Percentiles rank a stretch among this genome's conserved stretches.
These are phyloP conservation scores for Aspergillus coremiiformis DNA, from an alignment of 495 filamentous ascomycete genomes.

Conservation along the genomic window DNA sequence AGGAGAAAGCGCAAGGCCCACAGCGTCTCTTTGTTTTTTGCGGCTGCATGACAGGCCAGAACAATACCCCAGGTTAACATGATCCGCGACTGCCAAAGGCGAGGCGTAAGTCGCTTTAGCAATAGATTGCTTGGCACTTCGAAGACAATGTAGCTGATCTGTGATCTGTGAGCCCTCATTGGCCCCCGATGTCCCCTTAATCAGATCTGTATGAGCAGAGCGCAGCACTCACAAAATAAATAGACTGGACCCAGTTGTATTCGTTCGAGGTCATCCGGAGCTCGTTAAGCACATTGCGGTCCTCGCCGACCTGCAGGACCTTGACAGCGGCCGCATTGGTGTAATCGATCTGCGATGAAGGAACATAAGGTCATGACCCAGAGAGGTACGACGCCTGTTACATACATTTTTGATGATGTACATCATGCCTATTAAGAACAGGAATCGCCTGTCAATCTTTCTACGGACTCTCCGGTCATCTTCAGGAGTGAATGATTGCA, in stretches of 20 bases:
- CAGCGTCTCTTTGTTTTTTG: constrained; percentile 24
- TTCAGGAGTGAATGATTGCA: constrained; percentile 20
- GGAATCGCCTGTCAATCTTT: constrained; percentile 26
- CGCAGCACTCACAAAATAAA: constrained; percentile 21
- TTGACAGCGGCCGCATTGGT: constrained; percentile 29
- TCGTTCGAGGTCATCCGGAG: constrained; percentile 26
- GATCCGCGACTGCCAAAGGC: constrained; percentile 29
- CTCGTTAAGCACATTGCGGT: constrained; percentile 22
- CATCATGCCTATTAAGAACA: constrained; percentile 25
- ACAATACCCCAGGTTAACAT: constrained; percentile 32
- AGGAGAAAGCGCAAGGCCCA: constrained; percentile 29
- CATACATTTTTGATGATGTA: constrained; percentile 27
- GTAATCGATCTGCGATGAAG: constrained; percentile 22
- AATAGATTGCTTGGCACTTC: constrained; percentile 28
- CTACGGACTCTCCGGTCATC: constrained; percentile 24
- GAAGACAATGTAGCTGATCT: constrained; percentile 30
- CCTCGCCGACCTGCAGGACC: constrained; percentile 28
- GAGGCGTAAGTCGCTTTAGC: constrained; percentile 27
- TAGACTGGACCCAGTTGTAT: constrained; percentile 31
- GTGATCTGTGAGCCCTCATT: neutral
- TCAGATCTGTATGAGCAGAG: too few species aligned
- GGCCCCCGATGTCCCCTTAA: neutral
- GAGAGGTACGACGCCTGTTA: neutral
- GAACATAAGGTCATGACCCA: neutral
- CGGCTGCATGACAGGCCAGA: constrained; percentile 28